These are phyloP conservation scores for Macrotyloma uniflorum DNA, from an alignment of 306 rosid genomes.

Conservation along the genomic window DNA sequence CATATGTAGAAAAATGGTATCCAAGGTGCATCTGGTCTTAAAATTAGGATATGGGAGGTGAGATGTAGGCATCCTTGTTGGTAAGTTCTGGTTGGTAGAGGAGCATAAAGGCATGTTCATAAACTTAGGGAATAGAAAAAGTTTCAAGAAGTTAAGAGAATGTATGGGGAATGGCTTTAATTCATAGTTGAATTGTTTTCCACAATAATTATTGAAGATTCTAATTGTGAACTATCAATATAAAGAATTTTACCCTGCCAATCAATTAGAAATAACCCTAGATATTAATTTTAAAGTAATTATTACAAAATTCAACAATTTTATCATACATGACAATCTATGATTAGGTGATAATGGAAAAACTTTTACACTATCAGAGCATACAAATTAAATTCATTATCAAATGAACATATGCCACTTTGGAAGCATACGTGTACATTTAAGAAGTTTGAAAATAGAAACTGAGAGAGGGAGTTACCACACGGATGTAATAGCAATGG, in stretches of 20 bases:
- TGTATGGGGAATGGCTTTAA: background rate
- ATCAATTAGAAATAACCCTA: background rate
- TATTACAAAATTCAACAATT: background rate
- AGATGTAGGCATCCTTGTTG: background rate
- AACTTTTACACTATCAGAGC: background rate
- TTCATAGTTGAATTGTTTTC: slow-evolving; percentile 14
- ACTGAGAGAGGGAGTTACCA: background rate
- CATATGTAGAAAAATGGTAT: slow-evolving; percentile 1
- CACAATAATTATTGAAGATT: background rate
- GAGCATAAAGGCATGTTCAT: slow-evolving; percentile 7
- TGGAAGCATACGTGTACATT: slow-evolving; percentile 20
- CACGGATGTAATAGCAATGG: background rate
- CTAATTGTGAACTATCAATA: background rate
- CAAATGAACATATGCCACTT: background rate
- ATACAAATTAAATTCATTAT: background rate
- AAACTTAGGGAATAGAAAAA: slow-evolving; percentile 3
- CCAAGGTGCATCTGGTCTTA: background rate
- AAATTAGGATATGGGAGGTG: slow-evolving; percentile 4
- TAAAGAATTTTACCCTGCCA: background rate
- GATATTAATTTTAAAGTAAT: background rate
- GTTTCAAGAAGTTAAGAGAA: background rate
- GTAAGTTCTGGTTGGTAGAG: background rate
- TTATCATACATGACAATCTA: background rate
- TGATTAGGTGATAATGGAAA: background rate
- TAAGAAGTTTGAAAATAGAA: slow-evolving; percentile 1